Evolutionary conservation across 331 rosid genomes (phyloP).

Genomic region (Pyrus hybrid): DNA sequence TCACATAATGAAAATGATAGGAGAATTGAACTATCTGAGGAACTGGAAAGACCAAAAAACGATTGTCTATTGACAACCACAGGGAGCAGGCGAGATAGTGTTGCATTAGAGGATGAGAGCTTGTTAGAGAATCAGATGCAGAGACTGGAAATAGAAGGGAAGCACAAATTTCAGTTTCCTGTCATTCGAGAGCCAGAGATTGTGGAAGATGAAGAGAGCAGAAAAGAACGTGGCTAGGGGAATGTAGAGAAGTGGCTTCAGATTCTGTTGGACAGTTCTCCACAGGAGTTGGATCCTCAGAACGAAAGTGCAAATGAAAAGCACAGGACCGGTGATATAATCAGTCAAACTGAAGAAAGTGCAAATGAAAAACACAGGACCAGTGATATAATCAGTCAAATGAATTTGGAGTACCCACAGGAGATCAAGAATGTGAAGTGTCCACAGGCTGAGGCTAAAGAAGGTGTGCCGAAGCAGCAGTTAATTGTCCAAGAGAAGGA

Average conservation of each 20-base stretch:
- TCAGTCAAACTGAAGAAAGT: slow-evolving; percentile 18
- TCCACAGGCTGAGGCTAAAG: slow-evolving; percentile 25
- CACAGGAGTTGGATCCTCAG: slow-evolving; percentile 24
- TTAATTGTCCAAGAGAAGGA: slow-evolving; percentile 23
- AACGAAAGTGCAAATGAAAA: slow-evolving; percentile 27
- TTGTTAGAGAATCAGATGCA: slow-evolving; percentile 35
- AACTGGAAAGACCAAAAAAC: slow-evolving; percentile 13
- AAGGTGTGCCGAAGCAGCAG: not conserved
- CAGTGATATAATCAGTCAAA: slow-evolving; percentile 29
- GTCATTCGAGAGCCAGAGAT: slow-evolving; percentile 27
- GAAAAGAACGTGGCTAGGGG: slow-evolving; percentile 80
- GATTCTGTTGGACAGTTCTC: slow-evolving; percentile 60
- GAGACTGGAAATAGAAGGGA: slow-evolving; percentile 45
- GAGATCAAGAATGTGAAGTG: no score
- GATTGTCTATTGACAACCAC: slow-evolving; percentile 22
- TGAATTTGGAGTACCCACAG: no score
- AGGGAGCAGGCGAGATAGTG: slow-evolving; percentile 26
- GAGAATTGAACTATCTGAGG: slow-evolving; percentile 26
- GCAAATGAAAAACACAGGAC: slow-evolving; percentile 20
- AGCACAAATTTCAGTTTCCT: slow-evolving; percentile 21
- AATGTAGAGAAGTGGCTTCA: slow-evolving; percentile 96
- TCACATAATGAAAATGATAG: slow-evolving; percentile 37
- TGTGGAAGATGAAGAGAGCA: slow-evolving; percentile 78
- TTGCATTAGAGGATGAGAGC: slow-evolving; percentile 32
- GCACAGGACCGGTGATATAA: slow-evolving; percentile 24